Evolutionary conservation across 2,329 filamentous ascomycete species (phyloP).

Genomic region (Claviceps digitariae): DNA sequence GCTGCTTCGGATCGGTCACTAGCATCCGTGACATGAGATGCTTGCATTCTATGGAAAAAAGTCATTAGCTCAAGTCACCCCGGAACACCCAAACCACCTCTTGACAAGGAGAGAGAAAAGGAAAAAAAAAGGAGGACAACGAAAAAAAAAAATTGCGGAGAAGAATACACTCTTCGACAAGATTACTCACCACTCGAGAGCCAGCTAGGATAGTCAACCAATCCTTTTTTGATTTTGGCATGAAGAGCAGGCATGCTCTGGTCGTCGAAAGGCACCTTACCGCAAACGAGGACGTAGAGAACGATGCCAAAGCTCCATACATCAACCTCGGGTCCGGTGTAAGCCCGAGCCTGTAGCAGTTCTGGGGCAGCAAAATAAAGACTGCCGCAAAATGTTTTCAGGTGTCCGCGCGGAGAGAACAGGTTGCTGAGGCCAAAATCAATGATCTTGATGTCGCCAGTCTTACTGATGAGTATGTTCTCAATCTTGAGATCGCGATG

Average conservation of each 20-base stretch:
- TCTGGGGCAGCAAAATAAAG: constrained; percentile 96
- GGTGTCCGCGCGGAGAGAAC: constrained; percentile 69
- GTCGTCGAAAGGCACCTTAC: constrained; percentile 96
- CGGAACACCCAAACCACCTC: background rate
- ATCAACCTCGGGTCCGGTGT: constrained; percentile 92
- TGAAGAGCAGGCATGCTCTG: constrained; percentile 98
- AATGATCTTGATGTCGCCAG: constrained; percentile 97
- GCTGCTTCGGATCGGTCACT: constrained; percentile 79
- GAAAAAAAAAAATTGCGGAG: background rate
- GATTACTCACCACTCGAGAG: constrained; percentile 58
- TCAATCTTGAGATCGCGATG: constrained; percentile 97
- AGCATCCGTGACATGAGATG: constrained; percentile 90
- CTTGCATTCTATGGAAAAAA: constrained; percentile 59
- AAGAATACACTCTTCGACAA: background rate
- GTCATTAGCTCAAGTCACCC: background rate
- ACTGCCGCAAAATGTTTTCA: constrained; percentile 96
- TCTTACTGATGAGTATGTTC: constrained; percentile 98
- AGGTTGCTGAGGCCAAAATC: constrained; percentile 96
- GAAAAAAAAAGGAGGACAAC: background rate
- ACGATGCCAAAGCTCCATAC: constrained; percentile 99
- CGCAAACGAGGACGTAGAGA: constrained; percentile 90
- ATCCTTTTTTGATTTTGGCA: constrained; percentile 95
- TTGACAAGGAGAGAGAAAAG: background rate
- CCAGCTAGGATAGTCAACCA: constrained; percentile 92
- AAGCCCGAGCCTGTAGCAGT: constrained; percentile 81